phyloP scores from a whole-genome alignment of 148 eudicot species.

The Salicornia ramosissima region DNA sequence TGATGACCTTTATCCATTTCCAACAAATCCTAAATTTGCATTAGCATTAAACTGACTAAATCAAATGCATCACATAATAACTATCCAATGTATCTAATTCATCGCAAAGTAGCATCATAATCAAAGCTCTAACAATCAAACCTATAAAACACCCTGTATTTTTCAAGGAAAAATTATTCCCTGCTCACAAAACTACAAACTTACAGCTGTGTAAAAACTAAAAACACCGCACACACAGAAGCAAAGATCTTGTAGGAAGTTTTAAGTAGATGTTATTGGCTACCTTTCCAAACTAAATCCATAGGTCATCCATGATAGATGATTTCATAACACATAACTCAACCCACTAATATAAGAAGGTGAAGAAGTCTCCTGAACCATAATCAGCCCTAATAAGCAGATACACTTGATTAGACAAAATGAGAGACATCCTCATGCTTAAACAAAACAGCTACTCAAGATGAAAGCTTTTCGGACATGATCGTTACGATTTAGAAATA shows the following conservation, averaged over 20 bases:
- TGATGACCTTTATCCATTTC: background rate
- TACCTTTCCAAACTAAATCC: background rate
- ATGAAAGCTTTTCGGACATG: background rate
- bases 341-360: background rate
- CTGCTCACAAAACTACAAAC: background rate
- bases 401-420: background rate
- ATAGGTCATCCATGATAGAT: background rate
- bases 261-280: too few relatives aligned
- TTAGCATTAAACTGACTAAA: background rate
- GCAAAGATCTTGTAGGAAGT: too few relatives aligned
- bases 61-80: background rate
- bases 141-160: background rate
- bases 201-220: background rate
- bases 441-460: background rate
- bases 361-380: background rate
- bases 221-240: too few relatives aligned
- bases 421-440: background rate
- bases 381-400: background rate
- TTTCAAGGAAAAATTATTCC: background rate
- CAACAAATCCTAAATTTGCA: too few relatives aligned
- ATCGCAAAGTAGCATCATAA: background rate
- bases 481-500: background rate
- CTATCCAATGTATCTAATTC: background rate
- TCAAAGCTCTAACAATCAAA: background rate
- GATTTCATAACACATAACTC: background rate